Evolutionary conservation across 1,284 basidiomycete species (phyloP).

Genomic region (Tetrapyrgos nigripes): DNA sequence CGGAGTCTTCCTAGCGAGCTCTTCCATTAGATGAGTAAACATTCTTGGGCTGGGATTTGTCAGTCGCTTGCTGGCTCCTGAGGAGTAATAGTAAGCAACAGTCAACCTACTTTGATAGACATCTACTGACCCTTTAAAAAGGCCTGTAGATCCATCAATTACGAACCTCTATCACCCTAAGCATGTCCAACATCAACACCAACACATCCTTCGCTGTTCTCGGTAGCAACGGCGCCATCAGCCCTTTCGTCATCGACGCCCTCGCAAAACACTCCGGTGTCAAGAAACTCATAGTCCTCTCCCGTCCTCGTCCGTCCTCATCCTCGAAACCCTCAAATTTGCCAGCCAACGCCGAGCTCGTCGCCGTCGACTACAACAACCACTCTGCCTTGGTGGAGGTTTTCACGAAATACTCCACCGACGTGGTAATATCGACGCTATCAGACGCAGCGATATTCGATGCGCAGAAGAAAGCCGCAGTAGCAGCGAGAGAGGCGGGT

Average conservation of each 20-base stretch:
- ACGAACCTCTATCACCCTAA: too few species aligned
- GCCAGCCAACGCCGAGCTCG: constrained; percentile 18
- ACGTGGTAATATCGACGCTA: constrained; percentile 27
- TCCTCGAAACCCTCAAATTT: constrained; percentile 7
- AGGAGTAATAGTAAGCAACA: too few species aligned
- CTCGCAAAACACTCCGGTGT: background rate
- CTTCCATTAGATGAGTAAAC: too few species aligned
- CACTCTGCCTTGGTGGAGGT: constrained; percentile 17
- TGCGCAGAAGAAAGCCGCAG: constrained; percentile 26
- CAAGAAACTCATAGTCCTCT: constrained; percentile 9
- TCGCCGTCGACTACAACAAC: constrained; percentile 27
- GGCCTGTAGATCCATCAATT: too few species aligned
- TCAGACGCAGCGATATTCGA: constrained; percentile 16
- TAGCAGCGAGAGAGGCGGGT: constrained; percentile 31
- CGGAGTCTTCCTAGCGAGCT: too few species aligned
- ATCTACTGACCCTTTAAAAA: too few species aligned
- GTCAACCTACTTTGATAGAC: too few species aligned
- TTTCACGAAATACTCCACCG: constrained; percentile 22
- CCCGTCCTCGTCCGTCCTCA: constrained; percentile 11
- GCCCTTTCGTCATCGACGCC: constrained; percentile 16
- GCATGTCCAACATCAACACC: constrained; percentile 1
- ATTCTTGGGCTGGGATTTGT: too few species aligned
- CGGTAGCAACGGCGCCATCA: constrained; percentile 21
- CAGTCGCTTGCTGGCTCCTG: too few species aligned
- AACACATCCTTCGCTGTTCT: constrained; percentile 25